A percentile compares a stretch with the other conserved stretches of the same genome.
Conservation (phyloP, 169 alveolate species). For the Plasmodium blacklocki region DNA sequence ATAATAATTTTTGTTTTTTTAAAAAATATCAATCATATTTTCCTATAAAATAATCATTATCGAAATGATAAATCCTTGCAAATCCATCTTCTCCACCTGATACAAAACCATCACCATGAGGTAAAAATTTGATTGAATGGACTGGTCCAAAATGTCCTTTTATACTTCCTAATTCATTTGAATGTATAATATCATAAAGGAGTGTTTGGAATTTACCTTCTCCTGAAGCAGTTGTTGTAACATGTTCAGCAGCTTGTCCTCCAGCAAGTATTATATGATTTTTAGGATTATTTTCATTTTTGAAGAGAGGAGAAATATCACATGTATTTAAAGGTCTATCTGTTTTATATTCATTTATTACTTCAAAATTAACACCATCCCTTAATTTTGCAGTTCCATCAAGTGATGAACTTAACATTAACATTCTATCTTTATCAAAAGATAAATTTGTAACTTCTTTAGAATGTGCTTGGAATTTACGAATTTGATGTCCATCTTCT, state of each 20-base stretch:
- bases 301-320: slow-evolving; percentile 90
- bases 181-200: slow-evolving; percentile 92
- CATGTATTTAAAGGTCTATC: slow-evolving; percentile 92
- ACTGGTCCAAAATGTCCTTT: slow-evolving; percentile 98
- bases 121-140: slow-evolving; percentile 92
- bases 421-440: slow-evolving; percentile 87
- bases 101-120: slow-evolving; percentile 94
- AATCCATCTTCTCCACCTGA: slow-evolving; percentile 97
- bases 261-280: slow-evolving; percentile 92
- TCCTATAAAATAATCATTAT: slow-evolving; percentile 92
- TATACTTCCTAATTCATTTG: slow-evolving; percentile 93
- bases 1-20: not conserved
- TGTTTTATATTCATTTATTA: slow-evolving; percentile 88
- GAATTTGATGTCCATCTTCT: slow-evolving; percentile 82
- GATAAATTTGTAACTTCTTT: slow-evolving; percentile 89
- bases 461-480: slow-evolving; percentile 87
- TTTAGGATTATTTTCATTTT: slow-evolving; percentile 80
- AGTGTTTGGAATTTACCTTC: slow-evolving; percentile 96
- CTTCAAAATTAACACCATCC: slow-evolving; percentile 87
- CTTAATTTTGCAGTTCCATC: slow-evolving; percentile 92
- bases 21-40: slow-evolving; percentile 67
- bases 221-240: slow-evolving; percentile 92
- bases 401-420: slow-evolving; percentile 90
- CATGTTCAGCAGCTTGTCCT: slow-evolving; percentile 93
- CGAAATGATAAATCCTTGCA: slow-evolving; percentile 94